Conservation (phyloP, 208 protist genomes). For the Vickermania ingenoplastis region DNA sequence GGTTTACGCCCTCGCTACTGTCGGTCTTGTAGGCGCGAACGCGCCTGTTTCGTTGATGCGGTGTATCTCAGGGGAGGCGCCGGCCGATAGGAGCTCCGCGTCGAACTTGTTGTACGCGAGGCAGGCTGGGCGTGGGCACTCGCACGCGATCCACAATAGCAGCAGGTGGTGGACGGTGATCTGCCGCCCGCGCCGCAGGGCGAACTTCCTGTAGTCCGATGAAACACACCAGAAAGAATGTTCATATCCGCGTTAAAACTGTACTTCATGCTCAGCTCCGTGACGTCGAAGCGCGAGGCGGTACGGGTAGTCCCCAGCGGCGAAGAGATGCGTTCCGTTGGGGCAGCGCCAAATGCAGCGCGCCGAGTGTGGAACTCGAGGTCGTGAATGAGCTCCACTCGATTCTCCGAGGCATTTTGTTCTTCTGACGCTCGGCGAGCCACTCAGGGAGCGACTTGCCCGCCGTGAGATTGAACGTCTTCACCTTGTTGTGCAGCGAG, state of each 20-base stretch:
- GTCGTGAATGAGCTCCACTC: slow-evolving; percentile 83
- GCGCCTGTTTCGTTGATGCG: slow-evolving; percentile 75
- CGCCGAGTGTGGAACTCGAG: slow-evolving; percentile 80
- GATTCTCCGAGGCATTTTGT: slow-evolving; percentile 42
- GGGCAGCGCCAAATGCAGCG: slow-evolving; percentile 67
- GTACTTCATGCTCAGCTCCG: slow-evolving; percentile 89
- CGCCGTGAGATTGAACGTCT: slow-evolving; percentile 83
- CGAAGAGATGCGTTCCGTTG: slow-evolving; percentile 80
- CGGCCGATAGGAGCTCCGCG: slow-evolving; percentile 68
- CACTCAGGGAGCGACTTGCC: slow-evolving; percentile 83
- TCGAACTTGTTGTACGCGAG: slow-evolving; percentile 63
- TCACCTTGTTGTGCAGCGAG: slow-evolving; percentile 78
- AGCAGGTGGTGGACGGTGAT: slow-evolving; percentile 79
- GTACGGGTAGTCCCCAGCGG: slow-evolving; percentile 81
- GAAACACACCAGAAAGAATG: slow-evolving; percentile 71
- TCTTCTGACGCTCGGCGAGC: slow-evolving; percentile 66
- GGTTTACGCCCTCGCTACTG: slow-evolving; percentile 38
- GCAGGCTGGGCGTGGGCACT: slow-evolving; percentile 74
- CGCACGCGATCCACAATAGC: slow-evolving; percentile 70
- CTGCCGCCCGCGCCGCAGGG: slow-evolving; percentile 58
- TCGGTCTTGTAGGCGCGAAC: slow-evolving; percentile 77
- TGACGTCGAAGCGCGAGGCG: slow-evolving; percentile 82
- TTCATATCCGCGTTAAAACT: slow-evolving; percentile 85
- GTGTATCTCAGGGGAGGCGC: slow-evolving; percentile 72
- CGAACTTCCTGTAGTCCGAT: slow-evolving; percentile 86